Evolutionary conservation across 768 basidiomycete genomes (phyloP).

Genomic region (Kwoniella sp.): DNA sequence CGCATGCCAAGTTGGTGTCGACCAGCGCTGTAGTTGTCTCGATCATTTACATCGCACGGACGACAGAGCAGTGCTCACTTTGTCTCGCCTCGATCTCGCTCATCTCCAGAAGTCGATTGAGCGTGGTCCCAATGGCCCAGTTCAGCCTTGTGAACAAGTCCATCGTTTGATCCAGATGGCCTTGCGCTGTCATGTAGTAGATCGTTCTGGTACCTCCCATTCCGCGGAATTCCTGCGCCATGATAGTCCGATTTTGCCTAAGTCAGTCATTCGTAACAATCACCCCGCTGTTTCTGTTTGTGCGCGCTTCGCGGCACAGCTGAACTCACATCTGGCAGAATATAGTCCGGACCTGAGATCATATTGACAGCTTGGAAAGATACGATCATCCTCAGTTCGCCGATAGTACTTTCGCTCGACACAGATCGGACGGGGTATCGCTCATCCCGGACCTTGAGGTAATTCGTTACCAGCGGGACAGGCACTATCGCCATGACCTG

Average conservation of each 20-base stretch:
- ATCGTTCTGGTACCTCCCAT: conserved; percentile 9
- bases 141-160: conserved; percentile 12
- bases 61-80: conserved; percentile 4
- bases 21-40: no score
- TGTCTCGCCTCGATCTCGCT: conserved; percentile 22
- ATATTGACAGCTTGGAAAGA: conserved; percentile 16
- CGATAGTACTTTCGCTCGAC: conserved; percentile 9
- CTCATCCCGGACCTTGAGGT: conserved; percentile 21
- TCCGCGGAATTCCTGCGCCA: conserved; percentile 6
- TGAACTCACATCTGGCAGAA: conserved; percentile 9
- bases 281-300: not conserved
- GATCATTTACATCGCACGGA: no score
- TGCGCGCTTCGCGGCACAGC: no score
- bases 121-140: conserved; percentile 11
- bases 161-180: conserved; percentile 14
- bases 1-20: no score
- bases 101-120: conserved; percentile 16
- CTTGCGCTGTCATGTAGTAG: conserved; percentile 17
- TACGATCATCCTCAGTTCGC: conserved; percentile 26
- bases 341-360: conserved; percentile 1
- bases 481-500: conserved; percentile 15
- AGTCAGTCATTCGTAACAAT: not conserved
- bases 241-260: not conserved
- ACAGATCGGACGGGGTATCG: conserved; percentile 24
- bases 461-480: conserved; percentile 18